Base-by-base conservation (phyloP, 371 early-diverging fungal genomes). In the Mucor racemosus region DNA sequence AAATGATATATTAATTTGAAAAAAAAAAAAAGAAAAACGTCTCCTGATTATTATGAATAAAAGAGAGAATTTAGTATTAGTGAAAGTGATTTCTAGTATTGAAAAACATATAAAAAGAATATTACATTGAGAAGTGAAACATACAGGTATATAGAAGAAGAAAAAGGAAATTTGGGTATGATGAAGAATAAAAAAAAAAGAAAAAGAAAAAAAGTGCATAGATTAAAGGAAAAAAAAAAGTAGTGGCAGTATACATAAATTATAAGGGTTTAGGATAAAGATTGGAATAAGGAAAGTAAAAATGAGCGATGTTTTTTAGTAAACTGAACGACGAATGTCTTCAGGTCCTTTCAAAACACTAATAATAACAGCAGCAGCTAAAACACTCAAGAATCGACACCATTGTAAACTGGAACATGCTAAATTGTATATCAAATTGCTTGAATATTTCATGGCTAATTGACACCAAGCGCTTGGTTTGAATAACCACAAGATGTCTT, bases 341-440 rank as follows among this genome's bases (percentile, higher is more conserved):
- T 87, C 80, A 15, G 89, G 89, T n/a, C 89, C 89, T n/a, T 75
- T 82, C 46, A 84, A 71, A 11, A 89, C 26, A 61, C 84, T 87
- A 67, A 88, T 79, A 7, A 82, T 76, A 6, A 84, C 68, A 10
- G 87, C 84, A 13, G 86, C 84, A 48, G 80, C 66, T 33, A 89
- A 69, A 13, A 88, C 74, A 40, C 80, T 75, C 15, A 86, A 64
- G 75, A 89, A 89, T 56, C 80, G 76, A 71, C 84, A 85, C 89
- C 89, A 89, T 61, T 82, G 75, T 80, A 85, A 81, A 46, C 65
- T 63, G 7, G 69, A 64, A 31, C 69, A 69, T 3, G 72, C 61
- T 15, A 58, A 36, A 5, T 58, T 55, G 39, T 73, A 63, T 9
- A 67, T 26, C 19, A 65, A 10, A 7, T 11, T 26, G 35, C 50